A percentile compares a stretch with the other conserved stretches of the same genome.
phyloP scores from a whole-genome alignment of 257 asterid genomes.

The Oldenlandia corymbosa region DNA sequence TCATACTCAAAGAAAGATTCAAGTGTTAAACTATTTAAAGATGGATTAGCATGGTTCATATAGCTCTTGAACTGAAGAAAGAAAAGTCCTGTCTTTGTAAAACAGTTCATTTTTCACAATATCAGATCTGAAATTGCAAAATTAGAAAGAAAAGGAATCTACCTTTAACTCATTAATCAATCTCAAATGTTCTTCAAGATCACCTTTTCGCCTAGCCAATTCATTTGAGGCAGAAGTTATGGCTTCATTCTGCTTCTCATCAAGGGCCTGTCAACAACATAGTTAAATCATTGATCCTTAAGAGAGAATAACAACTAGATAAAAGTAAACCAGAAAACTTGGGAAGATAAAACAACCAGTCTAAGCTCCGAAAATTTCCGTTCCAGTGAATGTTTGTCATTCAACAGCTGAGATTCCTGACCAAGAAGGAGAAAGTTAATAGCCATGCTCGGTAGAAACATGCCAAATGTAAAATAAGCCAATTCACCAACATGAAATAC shows the following conservation, averaged over 20 bases:
- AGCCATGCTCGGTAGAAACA: background rate
- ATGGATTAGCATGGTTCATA: background rate
- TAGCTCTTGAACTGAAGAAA: background rate
- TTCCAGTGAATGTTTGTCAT: slow-evolving; percentile 73
- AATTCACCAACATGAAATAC: slow-evolving; percentile 38
- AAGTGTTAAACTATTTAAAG: background rate
- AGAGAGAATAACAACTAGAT: background rate
- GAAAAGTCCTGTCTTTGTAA: background rate
- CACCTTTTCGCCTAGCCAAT: slow-evolving; percentile 81
- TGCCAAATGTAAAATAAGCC: slow-evolving; percentile 4
- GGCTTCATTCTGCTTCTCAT: slow-evolving; percentile 90
- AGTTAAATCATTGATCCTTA: background rate
- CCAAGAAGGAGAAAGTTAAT: slow-evolving; percentile 11
- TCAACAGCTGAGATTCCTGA: slow-evolving; percentile 78
- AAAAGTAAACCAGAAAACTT: background rate
- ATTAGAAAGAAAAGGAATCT: background rate
- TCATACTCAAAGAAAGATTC: background rate
- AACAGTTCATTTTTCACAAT: background rate
- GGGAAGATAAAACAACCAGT: slow-evolving; percentile 49
- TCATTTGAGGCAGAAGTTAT: slow-evolving; percentile 79
- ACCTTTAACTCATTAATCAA: slow-evolving; percentile 89
- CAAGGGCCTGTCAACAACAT: slow-evolving; percentile 60
- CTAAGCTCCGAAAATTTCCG: slow-evolving; percentile 83
- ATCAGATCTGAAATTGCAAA: background rate
- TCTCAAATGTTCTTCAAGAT: slow-evolving; percentile 86